Evolutionary conservation across 805 yeast species (phyloP).

Genomic region (Hanseniaspora valbyensis): DNA sequence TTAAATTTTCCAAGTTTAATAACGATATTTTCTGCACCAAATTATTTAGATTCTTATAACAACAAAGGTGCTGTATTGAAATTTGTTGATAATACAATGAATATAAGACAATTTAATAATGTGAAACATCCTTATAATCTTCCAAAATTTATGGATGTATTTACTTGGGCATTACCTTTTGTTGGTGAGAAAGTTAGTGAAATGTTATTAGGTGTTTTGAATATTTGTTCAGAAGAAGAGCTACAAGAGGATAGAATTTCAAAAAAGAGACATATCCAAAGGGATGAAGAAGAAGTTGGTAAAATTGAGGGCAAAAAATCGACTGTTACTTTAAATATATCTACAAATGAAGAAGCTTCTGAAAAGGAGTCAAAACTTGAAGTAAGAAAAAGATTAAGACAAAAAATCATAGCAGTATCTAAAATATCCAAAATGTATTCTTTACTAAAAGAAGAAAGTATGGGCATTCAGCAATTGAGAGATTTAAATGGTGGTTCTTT

Average conservation of each 20-base stretch:
- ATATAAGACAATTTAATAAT: slow-evolving; percentile 84
- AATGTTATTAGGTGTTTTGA: slow-evolving; percentile 77
- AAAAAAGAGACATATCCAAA: too few relatives aligned
- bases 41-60: slow-evolving; percentile 81
- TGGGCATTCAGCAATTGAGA: slow-evolving; percentile 70
- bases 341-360: slow-evolving; percentile 11
- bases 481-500: slow-evolving; percentile 59
- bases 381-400: slow-evolving; percentile 41
- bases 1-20: slow-evolving; percentile 83
- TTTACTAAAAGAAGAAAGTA: slow-evolving; percentile 78
- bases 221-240: slow-evolving; percentile 93
- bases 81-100: slow-evolving; percentile 86
- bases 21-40: slow-evolving; percentile 92
- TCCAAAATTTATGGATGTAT: slow-evolving; percentile 94
- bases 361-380: slow-evolving; percentile 22
- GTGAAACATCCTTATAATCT: slow-evolving; percentile 95
- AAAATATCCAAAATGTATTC: slow-evolving; percentile 86
- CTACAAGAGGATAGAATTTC: slow-evolving; percentile 36
- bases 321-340: too few relatives aligned
- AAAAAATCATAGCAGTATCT: slow-evolving; percentile 92
- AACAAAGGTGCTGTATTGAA: slow-evolving; percentile 92
- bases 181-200: slow-evolving; percentile 95
- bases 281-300: slow-evolving; percentile 7
- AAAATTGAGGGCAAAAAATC: too few relatives aligned
- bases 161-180: slow-evolving; percentile 94